Evolutionary conservation across 768 basidiomycete species (phyloP), one percentile per base, ranked within the genome.

Genomic region (Psilocybe sp.): DNA sequence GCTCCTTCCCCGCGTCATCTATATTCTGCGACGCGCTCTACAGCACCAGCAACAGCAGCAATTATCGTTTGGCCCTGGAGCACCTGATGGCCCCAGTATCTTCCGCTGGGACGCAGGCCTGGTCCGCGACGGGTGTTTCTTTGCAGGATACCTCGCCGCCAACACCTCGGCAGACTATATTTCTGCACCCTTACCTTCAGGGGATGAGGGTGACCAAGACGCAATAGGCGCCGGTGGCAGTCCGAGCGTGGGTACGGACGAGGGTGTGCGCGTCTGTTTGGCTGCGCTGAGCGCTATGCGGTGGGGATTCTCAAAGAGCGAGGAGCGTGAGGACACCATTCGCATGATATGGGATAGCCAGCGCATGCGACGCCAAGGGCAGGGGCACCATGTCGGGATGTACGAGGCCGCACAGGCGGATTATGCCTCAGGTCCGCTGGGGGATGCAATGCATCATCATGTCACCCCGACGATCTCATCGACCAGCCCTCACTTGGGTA

Each of bases 101-200:
- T 92, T 97, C 62, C 77, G 77, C 58, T 95, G 87, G 76, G 94
- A 98, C 63, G 81, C 92, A 1, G 86, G 87, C 15, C 76, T 95
- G 4, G 83, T 94, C 46, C 81, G 89, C 15, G 93, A 96, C 59
- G 94, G 94, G 3, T 91, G 87, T 60, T 96, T 87, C 75, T 95
- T 87, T 59, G 89, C 90, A 3, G 92, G 84, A 2, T 80, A 87
- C 53, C 69, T 93, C 35, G 77, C 91, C 5, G 89, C 88, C 0
- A 82, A 79, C 13, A 71, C 80, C 3, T 3, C 4, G 82, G 85
- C 14, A 66, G 67, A 36, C 74, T 75, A n/a, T 59, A 67, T 33
- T 59, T 70, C 5, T 70, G 73, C 32, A 42, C 57, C 19, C 51
- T 56, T 18, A 50, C 56, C 9, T 28, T 28, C 23, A 7, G 23